Percentiles rank a stretch among this genome's conserved stretches.
Conservation (phyloP, 2,329 filamentous ascomycete species). For the Fusarium sp. region DNA sequence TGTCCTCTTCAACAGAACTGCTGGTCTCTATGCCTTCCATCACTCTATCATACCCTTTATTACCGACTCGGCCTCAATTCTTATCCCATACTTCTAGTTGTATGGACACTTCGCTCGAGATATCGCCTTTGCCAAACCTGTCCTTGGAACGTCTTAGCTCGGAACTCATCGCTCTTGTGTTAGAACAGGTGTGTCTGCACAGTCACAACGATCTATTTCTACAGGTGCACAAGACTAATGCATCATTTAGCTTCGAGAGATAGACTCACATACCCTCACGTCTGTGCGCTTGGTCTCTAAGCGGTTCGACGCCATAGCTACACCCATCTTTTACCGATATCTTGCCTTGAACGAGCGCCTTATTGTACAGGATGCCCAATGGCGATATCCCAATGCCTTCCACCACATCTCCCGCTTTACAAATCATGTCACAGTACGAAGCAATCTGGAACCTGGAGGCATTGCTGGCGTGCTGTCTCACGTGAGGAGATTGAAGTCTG, state of each 20-base stretch:
- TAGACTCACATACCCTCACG: conserved; percentile 49
- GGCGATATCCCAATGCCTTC: conserved; percentile 46
- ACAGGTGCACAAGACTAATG: conserved; percentile 19
- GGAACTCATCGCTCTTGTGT: conserved; percentile 55
- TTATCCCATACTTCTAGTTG: conserved; percentile 26
- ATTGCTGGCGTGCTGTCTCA: conserved; percentile 50
- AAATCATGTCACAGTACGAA: conserved; percentile 52
- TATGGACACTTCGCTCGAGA: conserved; percentile 35
- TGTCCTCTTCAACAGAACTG: conserved; percentile 40
- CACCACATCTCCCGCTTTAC: conserved; percentile 52
- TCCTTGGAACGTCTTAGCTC: conserved; percentile 51
- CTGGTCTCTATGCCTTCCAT: conserved; percentile 32
- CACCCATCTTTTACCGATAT: conserved; percentile 54
- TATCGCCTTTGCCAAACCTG: conserved; percentile 9
- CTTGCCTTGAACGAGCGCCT: conserved; percentile 52
- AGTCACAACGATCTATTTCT: not conserved
- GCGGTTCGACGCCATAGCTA: conserved; percentile 53
- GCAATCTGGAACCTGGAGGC: conserved; percentile 51
- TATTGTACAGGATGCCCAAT: conserved; percentile 48
- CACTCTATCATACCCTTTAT: conserved; percentile 30
- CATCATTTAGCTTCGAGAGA: conserved; percentile 50
- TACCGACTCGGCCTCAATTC: conserved; percentile 18
- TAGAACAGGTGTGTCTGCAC: conserved; percentile 51
- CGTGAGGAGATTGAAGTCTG: conserved; percentile 50
- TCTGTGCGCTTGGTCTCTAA: conserved; percentile 51